Base-by-base conservation (phyloP, 345 rosid genomes). In the Gossypium thurberi region DNA sequence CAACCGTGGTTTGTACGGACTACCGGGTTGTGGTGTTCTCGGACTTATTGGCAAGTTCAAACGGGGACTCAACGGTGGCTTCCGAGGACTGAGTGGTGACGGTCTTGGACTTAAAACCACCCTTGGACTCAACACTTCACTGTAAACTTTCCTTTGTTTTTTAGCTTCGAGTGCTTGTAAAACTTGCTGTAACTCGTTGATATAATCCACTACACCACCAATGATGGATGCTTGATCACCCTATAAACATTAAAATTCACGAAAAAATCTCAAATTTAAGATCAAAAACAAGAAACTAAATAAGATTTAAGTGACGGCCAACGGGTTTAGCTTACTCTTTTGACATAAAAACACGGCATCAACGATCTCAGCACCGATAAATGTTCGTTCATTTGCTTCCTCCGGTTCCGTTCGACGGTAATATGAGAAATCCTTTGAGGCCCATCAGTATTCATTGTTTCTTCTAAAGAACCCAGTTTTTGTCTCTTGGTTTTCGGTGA, bases 201-300 rank as follows among this genome's bases (percentile, higher is more conserved):
- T 91, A 86, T 93, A 96, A 75, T 96, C 97, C 73, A 93, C 96
- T 8, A 96, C 99, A 5, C 99, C 99, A 53, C 96, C 98, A 43
- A 96, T 96, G 44, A 93, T 93, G 18, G 99, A 96, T 74, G 99
- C 99, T 88, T 93, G 99, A 78, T 96, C 99, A 71, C 98, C 98
- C 98, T 96, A 25, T 20, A 1, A 0, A 15, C 11, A 44, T 9
- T 13, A 14, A 4, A 50, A 11, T 1, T 50, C 12, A 3, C 1
- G 7, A 50, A 13, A 50, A 14, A 50, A 1, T 33, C 40, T 33
- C 7, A 1, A 33, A 33, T 5, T 33, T 33, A 28, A 7, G 21
- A 26, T 2, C 3, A 33, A 53, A 20, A 28, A 11, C n/a, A 23
- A 23, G 47, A 56, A 59, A 25, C 9, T 33, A 3, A 21, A 33